Base-by-base conservation (phyloP, 2,329 filamentous ascomycete species). In the Cryphonectria radicalis region DNA sequence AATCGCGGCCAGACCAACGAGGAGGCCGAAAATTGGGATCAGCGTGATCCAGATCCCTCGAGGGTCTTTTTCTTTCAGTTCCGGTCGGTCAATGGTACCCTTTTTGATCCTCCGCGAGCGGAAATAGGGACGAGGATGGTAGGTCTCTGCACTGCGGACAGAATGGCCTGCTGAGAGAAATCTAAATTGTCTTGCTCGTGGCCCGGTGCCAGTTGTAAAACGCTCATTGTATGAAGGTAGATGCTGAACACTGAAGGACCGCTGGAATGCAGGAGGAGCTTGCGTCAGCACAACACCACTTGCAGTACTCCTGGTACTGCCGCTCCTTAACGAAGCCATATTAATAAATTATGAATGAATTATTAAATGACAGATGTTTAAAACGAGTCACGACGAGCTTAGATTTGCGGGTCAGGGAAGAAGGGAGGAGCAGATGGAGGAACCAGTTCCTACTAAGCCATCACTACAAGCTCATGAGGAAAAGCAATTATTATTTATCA, bases 1-100 rank as follows among this genome's bases (percentile, higher is more conserved):
- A 50, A 69, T 60, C 32, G 68, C 19, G 10, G 63, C 8, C 6
- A 60, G 53, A 17, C 71, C 66, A 63, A 70, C 37, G 3, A 57
- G 35, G 32, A 73, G 37, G 28, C 72, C 72, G 1, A 64, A 11
- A 19, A 66, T 17, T 19, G 72, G 72, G n/a, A 72, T 28, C 40
- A 73, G 50, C 25, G 70, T 72, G n/a, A 73, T 66, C 70, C 70
- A 72, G 0, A 73, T 66, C 8, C 43, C 67, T 22, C 67, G 63
- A 13, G 72, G 70, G 42, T 69, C 68, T 62, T 42, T 73, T 70
- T 70, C 68, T 66, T 25, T 57, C 13, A 72, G 65, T 32, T 72
- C 71, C 14, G 68, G 68, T 6, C 71, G 59, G 50, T 72, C 71
- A 57, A 70, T 53, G 19, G 71, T 70, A 10, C 71, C 68, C 59